Evolutionary conservation across 805 yeast species (phyloP), one percentile per base, ranked within the genome.

Genomic region (Nakazawaea ambrosiae): DNA sequence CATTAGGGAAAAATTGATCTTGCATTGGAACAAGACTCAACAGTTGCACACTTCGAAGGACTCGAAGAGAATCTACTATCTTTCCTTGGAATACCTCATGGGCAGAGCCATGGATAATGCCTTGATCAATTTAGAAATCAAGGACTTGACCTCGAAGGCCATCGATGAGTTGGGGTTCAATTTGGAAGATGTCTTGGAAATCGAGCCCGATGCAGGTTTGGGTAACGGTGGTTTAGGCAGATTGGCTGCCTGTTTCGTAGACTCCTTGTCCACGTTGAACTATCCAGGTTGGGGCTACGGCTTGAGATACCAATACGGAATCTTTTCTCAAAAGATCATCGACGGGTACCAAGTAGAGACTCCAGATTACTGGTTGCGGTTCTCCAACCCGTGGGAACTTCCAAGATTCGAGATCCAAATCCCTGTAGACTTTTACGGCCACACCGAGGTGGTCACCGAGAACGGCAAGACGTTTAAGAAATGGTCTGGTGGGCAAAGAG

Each of bases 251-350:
- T 89, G 96, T 61, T 88, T 87, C 55, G 75, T 88, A 33, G 96
- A 89, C 62, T 86, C 96, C 1, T 65, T 88, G 56, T 76, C 92
- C 25, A 78, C 95, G 4, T 81, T 84, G 47, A 79, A 84, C 58
- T 85, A 84, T 58, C 87, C 94, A 14, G 95, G 95, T 36, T 88
- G 97, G 97, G 97, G 97, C 45, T 88, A 88, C 58, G 96, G 97
- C 43, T 66, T 88, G 49, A 81, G 95, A 56, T 88, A 88, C 64
- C 87, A 87, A 60, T 88, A 89, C 55, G 97, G 97, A 58, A 88
- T 88, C 49, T 88, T 88, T 62, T 75, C 87, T 48, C 97, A 88
- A 63, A 78, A 78, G 57, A 86, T 88, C 53, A 72, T 86, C 49
- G 85, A 89, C 54, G 97, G 96, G 9, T 85, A 84, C 62, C 97